Evolutionary conservation across 2,329 filamentous ascomycete species (phyloP).

Genomic region (Fusarium penzigii): DNA sequence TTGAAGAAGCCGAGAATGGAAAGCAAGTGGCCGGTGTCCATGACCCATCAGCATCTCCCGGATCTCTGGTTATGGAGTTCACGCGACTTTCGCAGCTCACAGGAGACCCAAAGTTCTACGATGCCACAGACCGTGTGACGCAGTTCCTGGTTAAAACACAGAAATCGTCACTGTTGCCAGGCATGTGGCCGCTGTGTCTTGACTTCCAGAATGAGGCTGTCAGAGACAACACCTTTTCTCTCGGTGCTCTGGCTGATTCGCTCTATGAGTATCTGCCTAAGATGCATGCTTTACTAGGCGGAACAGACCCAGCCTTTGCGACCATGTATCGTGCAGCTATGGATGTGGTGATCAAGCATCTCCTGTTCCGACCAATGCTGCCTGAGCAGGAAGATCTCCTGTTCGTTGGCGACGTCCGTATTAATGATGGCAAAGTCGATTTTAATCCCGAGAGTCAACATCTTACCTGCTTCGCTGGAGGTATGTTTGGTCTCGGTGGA

Average conservation of each 20-base stretch:
- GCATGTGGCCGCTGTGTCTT: conserved; percentile 73
- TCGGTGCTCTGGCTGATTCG: conserved; percentile 58
- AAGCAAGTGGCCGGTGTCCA: conserved; percentile 51
- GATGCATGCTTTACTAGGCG: conserved; percentile 66
- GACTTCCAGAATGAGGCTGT: conserved; percentile 59
- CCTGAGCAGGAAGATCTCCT: conserved; percentile 63
- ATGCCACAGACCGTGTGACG: conserved; percentile 74
- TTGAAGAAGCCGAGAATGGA: conserved; percentile 40
- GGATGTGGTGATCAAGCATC: conserved; percentile 59
- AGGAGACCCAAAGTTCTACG: conserved; percentile 71
- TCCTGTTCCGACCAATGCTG: conserved; percentile 72
- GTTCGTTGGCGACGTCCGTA: conserved; percentile 34
- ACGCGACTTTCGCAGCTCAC: conserved; percentile 74
- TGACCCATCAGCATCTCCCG: conserved; percentile 50
- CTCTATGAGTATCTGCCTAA: conserved; percentile 64
- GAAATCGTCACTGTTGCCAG: conserved; percentile 68
- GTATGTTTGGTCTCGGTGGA: conserved; percentile 66
- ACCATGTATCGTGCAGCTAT: conserved; percentile 66
- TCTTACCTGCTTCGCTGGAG: conserved; percentile 67
- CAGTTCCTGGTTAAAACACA: conserved; percentile 69
- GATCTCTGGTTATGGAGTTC: conserved; percentile 75
- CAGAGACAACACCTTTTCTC: conserved; percentile 45
- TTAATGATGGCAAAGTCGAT: conserved; percentile 20
- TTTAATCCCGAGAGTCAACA: conserved; percentile 47
- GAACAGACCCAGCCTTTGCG: conserved; percentile 60